Evolutionary conservation across 768 basidiomycete species (phyloP).

Genomic region (Royoungia palumana): DNA sequence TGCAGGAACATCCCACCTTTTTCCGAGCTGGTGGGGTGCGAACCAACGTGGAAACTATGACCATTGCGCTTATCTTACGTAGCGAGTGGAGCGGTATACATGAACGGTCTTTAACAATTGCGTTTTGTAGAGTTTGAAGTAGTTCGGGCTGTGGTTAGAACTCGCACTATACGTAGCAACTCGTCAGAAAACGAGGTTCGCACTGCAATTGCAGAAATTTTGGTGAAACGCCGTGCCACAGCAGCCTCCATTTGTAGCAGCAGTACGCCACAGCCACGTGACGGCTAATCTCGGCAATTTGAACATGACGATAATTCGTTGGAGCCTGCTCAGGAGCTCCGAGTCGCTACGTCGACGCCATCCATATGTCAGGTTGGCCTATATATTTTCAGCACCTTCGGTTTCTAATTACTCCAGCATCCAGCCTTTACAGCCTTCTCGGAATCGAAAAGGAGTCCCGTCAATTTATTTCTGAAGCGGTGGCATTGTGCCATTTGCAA

Average conservation of each 20-base stretch:
- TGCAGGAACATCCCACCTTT: slow-evolving; percentile 44
- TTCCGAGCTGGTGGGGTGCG: slow-evolving; percentile 58
- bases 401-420: background rate
- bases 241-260: background rate
- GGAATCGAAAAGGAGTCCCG: background rate
- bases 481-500: slow-evolving; percentile 11
- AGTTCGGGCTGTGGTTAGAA: too few species aligned
- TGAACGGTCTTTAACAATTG: too few species aligned
- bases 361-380: background rate
- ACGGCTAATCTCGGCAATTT: background rate
- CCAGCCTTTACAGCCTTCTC: background rate
- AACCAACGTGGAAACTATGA: slow-evolving; percentile 47
- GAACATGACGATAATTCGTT: background rate
- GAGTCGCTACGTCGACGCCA: background rate
- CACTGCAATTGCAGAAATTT: too few species aligned
- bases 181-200: too few species aligned
- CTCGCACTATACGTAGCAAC: too few species aligned
- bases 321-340: background rate
- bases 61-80: slow-evolving; percentile 22
- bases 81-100: background rate
- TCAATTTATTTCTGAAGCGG: background rate
- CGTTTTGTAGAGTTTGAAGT: too few species aligned
- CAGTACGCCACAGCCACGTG: slow-evolving; percentile 8
- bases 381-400: background rate
- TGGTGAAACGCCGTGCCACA: too few species aligned